Evolutionary conservation across 2,329 filamentous ascomycete genomes (phyloP), one percentile per base, ranked within the genome.

Genomic region (Trichoderma afroharzianum): DNA sequence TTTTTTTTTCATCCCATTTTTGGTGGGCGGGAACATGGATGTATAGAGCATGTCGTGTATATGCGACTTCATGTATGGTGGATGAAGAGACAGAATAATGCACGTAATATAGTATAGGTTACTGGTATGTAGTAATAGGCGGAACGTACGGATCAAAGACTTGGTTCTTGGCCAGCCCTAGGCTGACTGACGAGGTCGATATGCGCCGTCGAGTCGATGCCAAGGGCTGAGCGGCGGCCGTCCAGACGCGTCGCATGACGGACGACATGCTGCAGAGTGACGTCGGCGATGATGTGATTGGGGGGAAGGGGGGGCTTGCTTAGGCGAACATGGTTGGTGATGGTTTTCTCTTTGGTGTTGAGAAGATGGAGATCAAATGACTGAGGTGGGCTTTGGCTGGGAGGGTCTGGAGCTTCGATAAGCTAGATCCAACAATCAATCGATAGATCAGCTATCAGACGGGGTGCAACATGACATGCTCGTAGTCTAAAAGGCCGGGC

Each of bases 101-200:
- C n/a, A n/a, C n/a, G n/a, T n/a, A n/a, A n/a, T n/a, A n/a, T n/a
- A n/a, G n/a, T n/a, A n/a, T n/a, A n/a, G n/a, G n/a, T n/a, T n/a
- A 39, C 32, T 39, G 14, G 36, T 18, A n/a, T 7, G 39, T 4
- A 47, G 39, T 1, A 47, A 1, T 8, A n/a, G n/a, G 43, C 43
- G 43, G 43, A 50, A 50, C 43, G 4, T 50, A 50, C 43, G 43
- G 43, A 50, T 50, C 43, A 50, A 50, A 50, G 43, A 21, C 43
- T 50, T 50, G 43, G 9, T 50, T 50, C 43, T 50, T 50, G 2
- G 43, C 43, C 43, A 50, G 43, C 43, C 43, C 43, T 21, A 50
- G 43, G 18, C 43, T 21, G 18, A 21, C 43, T 4, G 43, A 9
- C 43, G n/a, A 50, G 43, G 18, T 50, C 86, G 21, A 85, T 87